A percentile compares a stretch with the other conserved stretches of the same genome.
Conservation (phyloP, 2,329 filamentous ascomycete genomes). For the Diaporthe velutina region DNA sequence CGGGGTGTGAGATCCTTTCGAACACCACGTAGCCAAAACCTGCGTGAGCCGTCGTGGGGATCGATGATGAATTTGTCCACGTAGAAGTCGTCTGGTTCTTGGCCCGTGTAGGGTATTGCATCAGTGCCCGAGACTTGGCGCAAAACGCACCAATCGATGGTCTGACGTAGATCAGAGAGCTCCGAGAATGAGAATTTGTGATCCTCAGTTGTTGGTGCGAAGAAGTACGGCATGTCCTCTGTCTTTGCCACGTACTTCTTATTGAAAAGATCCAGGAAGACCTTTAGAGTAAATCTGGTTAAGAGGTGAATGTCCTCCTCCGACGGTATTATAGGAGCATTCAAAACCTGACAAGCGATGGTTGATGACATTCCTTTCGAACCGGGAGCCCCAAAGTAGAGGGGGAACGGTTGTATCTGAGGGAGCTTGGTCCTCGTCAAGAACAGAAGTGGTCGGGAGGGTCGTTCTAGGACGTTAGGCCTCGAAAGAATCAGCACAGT, state of each 20-base stretch:
- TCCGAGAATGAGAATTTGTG: slow-evolving; percentile 47
- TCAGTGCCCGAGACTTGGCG: slow-evolving; percentile 51
- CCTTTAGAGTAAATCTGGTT: slow-evolving; percentile 78
- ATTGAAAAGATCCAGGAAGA: slow-evolving; percentile 90
- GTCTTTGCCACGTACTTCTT: slow-evolving; percentile 79
- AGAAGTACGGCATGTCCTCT: slow-evolving; percentile 82
- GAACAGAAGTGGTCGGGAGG: slow-evolving; percentile 75
- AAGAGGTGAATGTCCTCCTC: slow-evolving; percentile 65
- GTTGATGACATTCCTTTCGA: slow-evolving; percentile 67
- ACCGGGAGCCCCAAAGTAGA: slow-evolving; percentile 72
- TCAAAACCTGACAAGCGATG: slow-evolving; percentile 64
- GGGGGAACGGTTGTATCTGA: slow-evolving; percentile 73
- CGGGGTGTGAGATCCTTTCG: slow-evolving; percentile 71
- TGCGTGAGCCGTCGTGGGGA: slow-evolving; percentile 72
- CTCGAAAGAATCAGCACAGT: slow-evolving; percentile 71
- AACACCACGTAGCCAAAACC: slow-evolving; percentile 67
- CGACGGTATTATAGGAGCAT: slow-evolving; percentile 57
- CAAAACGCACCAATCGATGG: slow-evolving; percentile 75
- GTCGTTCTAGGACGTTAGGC: slow-evolving; percentile 67
- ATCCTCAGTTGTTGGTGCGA: slow-evolving; percentile 69
- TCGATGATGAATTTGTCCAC: slow-evolving; percentile 68
- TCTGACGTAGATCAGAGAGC: slow-evolving; percentile 41
- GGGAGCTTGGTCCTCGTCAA: slow-evolving; percentile 78
- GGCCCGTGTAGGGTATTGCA: slow-evolving; percentile 55
- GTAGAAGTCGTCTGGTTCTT: slow-evolving; percentile 63